phyloP scores from a whole-genome alignment of 2,329 filamentous ascomycete genomes.

The Elsinoe batatas region DNA sequence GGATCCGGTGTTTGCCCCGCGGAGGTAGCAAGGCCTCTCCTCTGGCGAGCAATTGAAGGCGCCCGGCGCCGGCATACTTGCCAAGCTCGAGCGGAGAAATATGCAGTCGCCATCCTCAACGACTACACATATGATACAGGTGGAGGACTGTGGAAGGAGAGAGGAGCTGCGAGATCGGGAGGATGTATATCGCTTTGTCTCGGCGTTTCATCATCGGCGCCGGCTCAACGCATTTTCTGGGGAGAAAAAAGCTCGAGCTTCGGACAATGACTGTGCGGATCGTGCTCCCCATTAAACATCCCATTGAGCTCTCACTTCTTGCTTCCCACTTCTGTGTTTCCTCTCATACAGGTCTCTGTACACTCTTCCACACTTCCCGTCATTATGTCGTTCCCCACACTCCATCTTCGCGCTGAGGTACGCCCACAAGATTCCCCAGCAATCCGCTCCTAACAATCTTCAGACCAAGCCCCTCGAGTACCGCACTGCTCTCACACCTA shows the following conservation, averaged over 20 bases:
- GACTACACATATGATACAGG: background rate
- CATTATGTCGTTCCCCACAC: constrained; percentile 16
- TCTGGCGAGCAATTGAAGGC: background rate
- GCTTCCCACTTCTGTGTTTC: background rate
- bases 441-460: background rate
- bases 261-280: constrained; percentile 1
- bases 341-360: background rate
- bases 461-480: constrained; percentile 31
- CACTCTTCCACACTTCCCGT: background rate
- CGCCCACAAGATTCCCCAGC: background rate
- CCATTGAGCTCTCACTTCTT: background rate
- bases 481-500: constrained; percentile 29
- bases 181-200: constrained; percentile 6
- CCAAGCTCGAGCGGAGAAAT: background rate
- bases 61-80: background rate
- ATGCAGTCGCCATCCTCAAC: background rate
- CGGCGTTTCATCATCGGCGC: constrained; percentile 1
- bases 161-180: background rate
- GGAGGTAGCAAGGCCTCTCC: background rate
- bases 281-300: background rate
- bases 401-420: constrained; percentile 18
- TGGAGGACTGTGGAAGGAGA: background rate
- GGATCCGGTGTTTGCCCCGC: constrained; percentile 27
- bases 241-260: constrained; percentile 11
- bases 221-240: constrained; percentile 10